Conservation (phyloP, 495 filamentous ascomycete genomes). For the Penicillium dipodomyicola region DNA sequence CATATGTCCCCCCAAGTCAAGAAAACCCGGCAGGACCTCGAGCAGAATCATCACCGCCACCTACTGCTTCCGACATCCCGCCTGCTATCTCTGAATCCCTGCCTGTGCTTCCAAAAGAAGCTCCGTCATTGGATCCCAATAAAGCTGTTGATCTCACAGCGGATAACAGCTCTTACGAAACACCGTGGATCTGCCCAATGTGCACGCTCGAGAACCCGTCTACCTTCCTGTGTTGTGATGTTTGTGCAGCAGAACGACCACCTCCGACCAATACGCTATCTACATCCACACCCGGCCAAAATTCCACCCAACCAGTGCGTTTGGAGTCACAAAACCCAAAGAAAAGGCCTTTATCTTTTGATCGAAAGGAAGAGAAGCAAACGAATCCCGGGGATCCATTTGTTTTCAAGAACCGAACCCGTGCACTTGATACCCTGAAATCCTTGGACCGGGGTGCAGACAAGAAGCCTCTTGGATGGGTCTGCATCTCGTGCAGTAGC, state of each 20-base stretch:
- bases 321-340: constrained; percentile 20
- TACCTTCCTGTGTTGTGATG: constrained; percentile 71
- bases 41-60: constrained; percentile 23
- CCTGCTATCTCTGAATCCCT: constrained; percentile 11
- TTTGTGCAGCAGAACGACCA: constrained; percentile 66
- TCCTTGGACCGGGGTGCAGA: constrained; percentile 39
- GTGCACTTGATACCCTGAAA: constrained; percentile 38
- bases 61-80: constrained; percentile 14
- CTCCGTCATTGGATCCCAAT: constrained; percentile 5
- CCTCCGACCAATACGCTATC: constrained; percentile 29
- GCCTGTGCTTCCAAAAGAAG: background rate
- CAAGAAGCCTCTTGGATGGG: constrained; percentile 60
- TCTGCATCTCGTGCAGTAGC: constrained; percentile 62
- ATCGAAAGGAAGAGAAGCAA: constrained; percentile 12
- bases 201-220: constrained; percentile 84
- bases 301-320: background rate
- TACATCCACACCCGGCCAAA: constrained; percentile 13
- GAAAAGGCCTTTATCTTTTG: constrained; percentile 22
- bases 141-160: constrained; percentile 14
- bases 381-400: constrained; percentile 20
- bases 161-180: constrained; percentile 34
- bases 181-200: constrained; percentile 68
- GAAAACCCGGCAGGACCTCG: constrained; percentile 58
- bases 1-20: constrained; percentile 62
- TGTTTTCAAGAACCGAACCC: constrained; percentile 37